Evolutionary conservation across 129 eudicot species (phyloP).

Genomic region (Escallonia rubra): DNA sequence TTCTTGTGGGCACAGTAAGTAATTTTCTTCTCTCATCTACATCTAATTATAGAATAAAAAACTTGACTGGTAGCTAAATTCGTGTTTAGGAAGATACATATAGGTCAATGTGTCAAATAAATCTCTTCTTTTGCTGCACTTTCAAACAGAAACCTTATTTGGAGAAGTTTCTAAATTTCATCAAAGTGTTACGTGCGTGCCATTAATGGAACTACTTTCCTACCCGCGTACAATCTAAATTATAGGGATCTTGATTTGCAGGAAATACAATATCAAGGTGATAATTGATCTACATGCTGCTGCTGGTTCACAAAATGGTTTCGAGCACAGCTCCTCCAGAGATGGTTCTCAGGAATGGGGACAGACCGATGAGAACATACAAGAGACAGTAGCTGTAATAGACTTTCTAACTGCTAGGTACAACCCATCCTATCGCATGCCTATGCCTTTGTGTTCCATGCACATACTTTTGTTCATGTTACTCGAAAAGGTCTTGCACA

Average conservation of each 20-base stretch:
- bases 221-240: no score
- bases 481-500: neutral
- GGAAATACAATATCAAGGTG: constrained; percentile 58
- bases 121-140: neutral
- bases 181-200: no score
- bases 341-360: constrained; percentile 77
- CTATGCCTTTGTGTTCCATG: neutral
- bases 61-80: neutral
- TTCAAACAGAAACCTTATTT: no score
- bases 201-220: no score
- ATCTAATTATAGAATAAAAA: no score
- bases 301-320: constrained; percentile 83
- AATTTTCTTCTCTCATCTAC: neutral
- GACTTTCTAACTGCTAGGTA: constrained; percentile 63
- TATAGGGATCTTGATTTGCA: no score
- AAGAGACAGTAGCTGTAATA: constrained; percentile 49
- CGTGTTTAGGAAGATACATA: neutral
- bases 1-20: constrained; percentile 69
- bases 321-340: constrained; percentile 52
- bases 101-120: neutral
- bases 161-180: neutral
- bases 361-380: constrained; percentile 38
- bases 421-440: neutral
- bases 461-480: no score
- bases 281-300: constrained; percentile 80